Evolutionary conservation across 2,329 filamentous ascomycete species (phyloP), one percentile per base, ranked within the genome.

Genomic region (Botryotinia globosa): DNA sequence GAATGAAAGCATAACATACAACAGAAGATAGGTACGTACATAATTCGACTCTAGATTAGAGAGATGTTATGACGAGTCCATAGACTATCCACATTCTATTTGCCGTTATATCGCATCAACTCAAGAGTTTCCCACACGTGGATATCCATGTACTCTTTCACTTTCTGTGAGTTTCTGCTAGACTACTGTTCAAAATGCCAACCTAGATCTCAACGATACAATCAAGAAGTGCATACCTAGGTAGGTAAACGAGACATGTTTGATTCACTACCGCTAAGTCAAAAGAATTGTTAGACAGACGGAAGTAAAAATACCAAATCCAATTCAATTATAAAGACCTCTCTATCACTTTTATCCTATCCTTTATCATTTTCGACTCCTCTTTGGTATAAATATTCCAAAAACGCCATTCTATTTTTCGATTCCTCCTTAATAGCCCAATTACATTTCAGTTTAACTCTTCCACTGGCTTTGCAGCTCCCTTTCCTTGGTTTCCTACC

Each of bases 401-500:
- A 44, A 56, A 68, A 68, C 65, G 48, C 48, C 65, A 16, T 56
- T 34, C 45, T 44, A 25, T 22, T 56, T 67, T 68, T 58, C n/a
- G 18, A 16, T 29, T 56, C n/a, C 25, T 29, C 34, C 20, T n/a
- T 39, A 42, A 48, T 37, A 16, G 25, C 34, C 18, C 16, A 32
- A 12, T 67, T 22, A 7, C 18, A n/a, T 42, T 16, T 56, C 20
- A 68, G 10, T 37, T 44, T 0, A n/a, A 32, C 9, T 9, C 29
- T 37, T 68, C 34, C 65, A 29, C 48, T 56, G 37, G 34, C 18
- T 56, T 68, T 32, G n/a, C n/a, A 7, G 37, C 25, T 0, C 48
- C 61, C 62, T 67, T 72, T 7, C 70, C 63, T 54, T 72, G 70
- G 12, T 72, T 72, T 18, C 34, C 63, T 48, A 72, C 70, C 25